These are phyloP conservation scores for Apophysomyces elegans DNA, from an alignment of 371 early-diverging fungal genomes.

Conservation along the genomic window DNA sequence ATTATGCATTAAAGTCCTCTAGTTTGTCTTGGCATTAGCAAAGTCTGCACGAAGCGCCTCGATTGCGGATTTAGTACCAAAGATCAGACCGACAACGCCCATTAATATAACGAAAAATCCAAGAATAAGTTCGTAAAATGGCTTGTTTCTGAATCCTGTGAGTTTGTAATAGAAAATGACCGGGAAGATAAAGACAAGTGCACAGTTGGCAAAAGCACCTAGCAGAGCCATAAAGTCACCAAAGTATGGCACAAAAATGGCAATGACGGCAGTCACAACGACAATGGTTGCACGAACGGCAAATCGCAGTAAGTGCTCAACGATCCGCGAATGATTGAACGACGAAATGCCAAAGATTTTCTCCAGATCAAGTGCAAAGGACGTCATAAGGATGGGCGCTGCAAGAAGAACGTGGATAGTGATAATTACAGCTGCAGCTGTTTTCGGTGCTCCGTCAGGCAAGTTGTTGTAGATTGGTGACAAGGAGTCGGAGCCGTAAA, in stretches of 20 bases:
- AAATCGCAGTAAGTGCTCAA: constrained; percentile 50
- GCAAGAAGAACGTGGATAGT: constrained; percentile 84
- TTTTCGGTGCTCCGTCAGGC: constrained; percentile 64
- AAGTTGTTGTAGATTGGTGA: constrained; percentile 81
- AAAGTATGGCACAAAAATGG: constrained; percentile 70
- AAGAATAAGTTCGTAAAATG: constrained; percentile 44
- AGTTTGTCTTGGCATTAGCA: background rate
- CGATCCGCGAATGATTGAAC: constrained; percentile 29
- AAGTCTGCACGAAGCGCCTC: constrained; percentile 54
- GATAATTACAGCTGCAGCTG: constrained; percentile 73
- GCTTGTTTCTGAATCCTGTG: constrained; percentile 55
- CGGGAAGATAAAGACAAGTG: constrained; percentile 72
- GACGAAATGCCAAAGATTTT: constrained; percentile 46
- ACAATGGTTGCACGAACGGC: constrained; percentile 49
- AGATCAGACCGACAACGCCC: constrained; percentile 63
- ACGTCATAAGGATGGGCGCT: constrained; percentile 81
- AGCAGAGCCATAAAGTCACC: constrained; percentile 75
- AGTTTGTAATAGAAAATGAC: constrained; percentile 67
- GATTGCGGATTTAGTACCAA: constrained; percentile 66
- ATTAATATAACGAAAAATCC: constrained; percentile 53
- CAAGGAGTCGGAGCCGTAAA: constrained; percentile 70
- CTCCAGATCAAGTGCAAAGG: constrained; percentile 78
- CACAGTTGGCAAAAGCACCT: constrained; percentile 70
- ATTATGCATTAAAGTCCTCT: background rate
- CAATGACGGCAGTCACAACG: constrained; percentile 50